Base-by-base conservation (phyloP, 1,284 basidiomycete genomes). In the Fomitiporia mediterranea region DNA sequence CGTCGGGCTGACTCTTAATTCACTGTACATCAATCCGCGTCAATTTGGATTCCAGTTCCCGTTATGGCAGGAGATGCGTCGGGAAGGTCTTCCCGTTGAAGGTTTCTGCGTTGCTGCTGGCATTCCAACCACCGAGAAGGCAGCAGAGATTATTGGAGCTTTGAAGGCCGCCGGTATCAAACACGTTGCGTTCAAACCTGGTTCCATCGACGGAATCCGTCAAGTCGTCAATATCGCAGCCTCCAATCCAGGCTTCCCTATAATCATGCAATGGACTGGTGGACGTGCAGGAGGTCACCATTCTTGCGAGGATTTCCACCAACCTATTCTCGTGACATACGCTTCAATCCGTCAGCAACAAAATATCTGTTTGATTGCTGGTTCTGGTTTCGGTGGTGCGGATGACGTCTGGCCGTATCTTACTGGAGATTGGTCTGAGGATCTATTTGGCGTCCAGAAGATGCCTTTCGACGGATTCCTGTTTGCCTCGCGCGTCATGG, bases 391-490 rank as follows among this genome's bases (percentile, higher is more conserved):
- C 67, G 96, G 96, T 67, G 90, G 86, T 48, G 91, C 91, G 9
- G 94, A 97, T 53, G 96, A 98, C 68, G 82, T 97, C 59, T 99
- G 93, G 92, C 95, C 95, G 0, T 99, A 98, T 75, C 80, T 99
- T 53, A 91, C 88, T 53, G 97, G 97, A 67, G 92, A 98, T 67
- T 98, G 96, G 97, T 91, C 91, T 3, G 80, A 85, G 61, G 76
- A 86, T 60, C 74, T 78, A 65, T 98, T 89, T 68, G 86, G 84
- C 57, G 79, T 88, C 43, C 92, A 98, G 72, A 88, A 91, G n/a
- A 99, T 99, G 97, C 96, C 96, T 1, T 98, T 96, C 76, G 96
- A 98, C 65, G 97, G 95, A 58, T 94, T 97, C 75, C 80, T 99
- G 51, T 97, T 96, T 67, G 97, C 89, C 13, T 92, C 89, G 66